A percentile compares a stretch with the other conserved stretches of the same genome.
phyloP scores from a whole-genome alignment of 2,329 filamentous ascomycete genomes.

The Alternaria incomplexa region DNA sequence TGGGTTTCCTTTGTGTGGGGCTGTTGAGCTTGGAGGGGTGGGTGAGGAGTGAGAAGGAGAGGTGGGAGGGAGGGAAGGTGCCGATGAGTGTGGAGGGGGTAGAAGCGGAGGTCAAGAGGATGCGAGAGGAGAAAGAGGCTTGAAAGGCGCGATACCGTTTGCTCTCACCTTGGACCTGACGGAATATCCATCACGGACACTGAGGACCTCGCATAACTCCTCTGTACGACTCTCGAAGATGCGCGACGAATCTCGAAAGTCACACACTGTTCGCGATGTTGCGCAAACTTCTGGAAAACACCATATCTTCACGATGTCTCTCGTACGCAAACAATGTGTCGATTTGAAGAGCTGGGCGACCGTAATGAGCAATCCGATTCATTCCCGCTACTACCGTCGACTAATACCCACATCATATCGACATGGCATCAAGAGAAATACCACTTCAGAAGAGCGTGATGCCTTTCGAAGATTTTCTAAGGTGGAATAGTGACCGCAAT shows the following conservation, averaged over 20 bases:
- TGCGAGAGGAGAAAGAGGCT: constrained; percentile 22
- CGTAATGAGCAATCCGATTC: background rate
- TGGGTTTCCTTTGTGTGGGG: constrained; percentile 89
- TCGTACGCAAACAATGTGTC: background rate
- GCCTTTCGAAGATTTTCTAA: background rate
- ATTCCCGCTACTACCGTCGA: background rate
- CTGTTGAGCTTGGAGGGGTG: constrained; percentile 80
- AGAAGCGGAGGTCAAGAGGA: constrained; percentile 65
- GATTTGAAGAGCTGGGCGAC: background rate
- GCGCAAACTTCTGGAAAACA: background rate
- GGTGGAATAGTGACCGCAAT: background rate
- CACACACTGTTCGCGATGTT: background rate
- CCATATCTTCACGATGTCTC: background rate
- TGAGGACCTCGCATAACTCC: too few relatives aligned
- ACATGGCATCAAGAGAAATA: background rate
- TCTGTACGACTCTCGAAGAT: background rate
- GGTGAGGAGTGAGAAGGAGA: constrained; percentile 64
- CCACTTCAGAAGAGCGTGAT: background rate
- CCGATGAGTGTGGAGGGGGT: constrained; percentile 65
- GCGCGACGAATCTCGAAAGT: background rate
- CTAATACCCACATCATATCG: background rate
- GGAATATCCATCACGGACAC: background rate
- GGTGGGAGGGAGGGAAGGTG: constrained; percentile 59
- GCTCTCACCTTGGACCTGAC: background rate
- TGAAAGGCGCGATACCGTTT: background rate